phyloP scores from a whole-genome alignment of 345 rosid genomes.

The Streptanthus diversifolius region DNA sequence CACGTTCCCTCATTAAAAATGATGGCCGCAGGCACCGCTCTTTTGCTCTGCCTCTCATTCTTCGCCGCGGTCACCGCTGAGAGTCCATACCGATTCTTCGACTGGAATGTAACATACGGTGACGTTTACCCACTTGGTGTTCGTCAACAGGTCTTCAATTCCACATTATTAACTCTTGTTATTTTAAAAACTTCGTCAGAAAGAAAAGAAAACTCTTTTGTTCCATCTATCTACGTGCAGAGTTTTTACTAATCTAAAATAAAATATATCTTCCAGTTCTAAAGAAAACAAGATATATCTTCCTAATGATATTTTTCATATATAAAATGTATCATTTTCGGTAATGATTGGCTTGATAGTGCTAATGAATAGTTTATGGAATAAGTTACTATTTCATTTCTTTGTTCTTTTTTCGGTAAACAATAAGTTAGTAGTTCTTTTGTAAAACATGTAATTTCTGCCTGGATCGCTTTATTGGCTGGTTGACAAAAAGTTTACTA shows the following conservation, averaged over 20 bases:
- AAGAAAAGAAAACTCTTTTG: background rate
- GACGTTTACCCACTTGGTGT: slow-evolving; percentile 74
- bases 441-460: background rate
- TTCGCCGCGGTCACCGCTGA: slow-evolving; percentile 40
- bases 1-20: background rate
- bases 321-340: background rate
- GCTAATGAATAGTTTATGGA: background rate
- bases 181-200: background rate
- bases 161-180: background rate
- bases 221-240: background rate
- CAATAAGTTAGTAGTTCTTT: background rate
- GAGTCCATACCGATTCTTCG: slow-evolving; percentile 66
- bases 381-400: background rate
- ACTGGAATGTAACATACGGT: slow-evolving; percentile 85
- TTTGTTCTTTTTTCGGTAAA: background rate
- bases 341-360: background rate
- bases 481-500: background rate
- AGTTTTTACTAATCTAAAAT: background rate
- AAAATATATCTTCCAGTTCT: no score
- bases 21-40: slow-evolving; percentile 14
- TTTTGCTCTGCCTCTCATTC: slow-evolving; percentile 25
- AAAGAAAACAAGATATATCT: background rate
- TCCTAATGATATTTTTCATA: background rate
- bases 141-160: slow-evolving; percentile 52
- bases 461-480: background rate